phyloP scores from a whole-genome alignment of 2,329 filamentous ascomycete genomes.

The Stachybotrys chartarum region DNA sequence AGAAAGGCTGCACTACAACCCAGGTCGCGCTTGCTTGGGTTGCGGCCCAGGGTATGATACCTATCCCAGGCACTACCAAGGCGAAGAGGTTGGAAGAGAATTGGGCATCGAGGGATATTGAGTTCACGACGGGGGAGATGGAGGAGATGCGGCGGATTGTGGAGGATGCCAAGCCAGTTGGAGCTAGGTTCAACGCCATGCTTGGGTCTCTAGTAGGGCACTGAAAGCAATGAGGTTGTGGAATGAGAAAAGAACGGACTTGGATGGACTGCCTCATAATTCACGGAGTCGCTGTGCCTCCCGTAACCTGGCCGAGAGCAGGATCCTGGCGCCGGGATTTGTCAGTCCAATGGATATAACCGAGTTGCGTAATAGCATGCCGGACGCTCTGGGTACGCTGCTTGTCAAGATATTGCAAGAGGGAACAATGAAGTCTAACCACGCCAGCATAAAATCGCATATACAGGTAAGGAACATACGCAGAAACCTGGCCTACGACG shows the following conservation, averaged over 20 bases:
- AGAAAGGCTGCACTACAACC: constrained; percentile 19
- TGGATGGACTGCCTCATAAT: too few species aligned
- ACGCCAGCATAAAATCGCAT: constrained; percentile 44
- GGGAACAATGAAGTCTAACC: constrained; percentile 44
- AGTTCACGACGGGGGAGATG: constrained; percentile 28
- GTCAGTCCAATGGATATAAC: too few species aligned
- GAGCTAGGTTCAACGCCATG: too few species aligned
- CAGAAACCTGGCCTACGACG: constrained; percentile 37
- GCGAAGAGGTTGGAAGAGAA: constrained; percentile 29
- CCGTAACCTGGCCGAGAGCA: too few species aligned
- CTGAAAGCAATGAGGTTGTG: too few species aligned
- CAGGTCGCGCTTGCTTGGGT: constrained; percentile 34
- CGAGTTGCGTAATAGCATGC: too few species aligned
- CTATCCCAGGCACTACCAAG: constrained; percentile 39
- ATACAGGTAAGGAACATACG: constrained; percentile 39
- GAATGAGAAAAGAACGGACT: too few species aligned
- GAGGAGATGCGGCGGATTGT: constrained; percentile 29
- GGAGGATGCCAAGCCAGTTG: constrained; percentile 12
- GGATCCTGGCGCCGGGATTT: too few species aligned
- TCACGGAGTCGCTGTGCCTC: too few species aligned
- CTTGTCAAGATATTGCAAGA: constrained; percentile 34
- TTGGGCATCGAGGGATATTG: constrained; percentile 26
- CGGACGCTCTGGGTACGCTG: too few species aligned
- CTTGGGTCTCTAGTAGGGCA: too few species aligned
- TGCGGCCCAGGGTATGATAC: constrained; percentile 31